Percentiles rank a stretch among this genome's conserved stretches.
Evolutionary conservation across 2,329 filamentous ascomycete genomes (phyloP).

Genomic region (Alternaria tenuissima): DNA sequence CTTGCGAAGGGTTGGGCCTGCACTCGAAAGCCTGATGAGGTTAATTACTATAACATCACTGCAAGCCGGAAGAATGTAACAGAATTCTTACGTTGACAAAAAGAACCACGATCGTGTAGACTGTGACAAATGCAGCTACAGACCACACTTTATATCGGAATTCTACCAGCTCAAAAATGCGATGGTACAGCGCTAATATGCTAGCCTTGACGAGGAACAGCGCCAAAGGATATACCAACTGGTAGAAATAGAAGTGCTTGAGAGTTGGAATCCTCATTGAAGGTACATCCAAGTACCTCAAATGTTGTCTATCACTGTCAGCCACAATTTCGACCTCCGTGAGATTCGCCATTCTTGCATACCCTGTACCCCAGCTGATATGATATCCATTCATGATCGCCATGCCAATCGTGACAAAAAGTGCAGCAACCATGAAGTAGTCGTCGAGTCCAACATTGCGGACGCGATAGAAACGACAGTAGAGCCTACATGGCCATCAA

Average conservation of each 20-base stretch:
- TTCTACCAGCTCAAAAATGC: slow-evolving; percentile 22
- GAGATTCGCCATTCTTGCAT: neutral
- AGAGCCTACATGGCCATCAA: too few relatives aligned
- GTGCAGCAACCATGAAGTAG: neutral
- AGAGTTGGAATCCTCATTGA: neutral
- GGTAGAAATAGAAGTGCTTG: slow-evolving; percentile 30
- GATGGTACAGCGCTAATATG: slow-evolving; percentile 32
- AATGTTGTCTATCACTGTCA: neutral
- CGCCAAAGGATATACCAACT: slow-evolving; percentile 33
- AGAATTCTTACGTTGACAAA: slow-evolving; percentile 20
- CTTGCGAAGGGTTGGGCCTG: slow-evolving; percentile 15
- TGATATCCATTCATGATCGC: slow-evolving; percentile 8
- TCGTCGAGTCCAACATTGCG: neutral
- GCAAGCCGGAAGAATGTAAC: too few relatives aligned
- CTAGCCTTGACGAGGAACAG: slow-evolving; percentile 33
- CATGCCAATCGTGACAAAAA: slow-evolving; percentile 7
- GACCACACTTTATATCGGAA: slow-evolving; percentile 16
- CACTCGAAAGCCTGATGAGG: slow-evolving; percentile 30
- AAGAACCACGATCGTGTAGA: slow-evolving; percentile 20
- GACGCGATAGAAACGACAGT: neutral
- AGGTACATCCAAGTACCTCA: neutral
- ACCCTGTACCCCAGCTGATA: slow-evolving; percentile 13
- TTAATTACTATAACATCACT: neutral
- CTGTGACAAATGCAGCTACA: slow-evolving; percentile 17
- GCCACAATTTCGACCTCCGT: too few relatives aligned